Conservation (phyloP, 2,329 filamentous ascomycete genomes). For the Ophiognomonia clavigignenti-juglandacearum region DNA sequence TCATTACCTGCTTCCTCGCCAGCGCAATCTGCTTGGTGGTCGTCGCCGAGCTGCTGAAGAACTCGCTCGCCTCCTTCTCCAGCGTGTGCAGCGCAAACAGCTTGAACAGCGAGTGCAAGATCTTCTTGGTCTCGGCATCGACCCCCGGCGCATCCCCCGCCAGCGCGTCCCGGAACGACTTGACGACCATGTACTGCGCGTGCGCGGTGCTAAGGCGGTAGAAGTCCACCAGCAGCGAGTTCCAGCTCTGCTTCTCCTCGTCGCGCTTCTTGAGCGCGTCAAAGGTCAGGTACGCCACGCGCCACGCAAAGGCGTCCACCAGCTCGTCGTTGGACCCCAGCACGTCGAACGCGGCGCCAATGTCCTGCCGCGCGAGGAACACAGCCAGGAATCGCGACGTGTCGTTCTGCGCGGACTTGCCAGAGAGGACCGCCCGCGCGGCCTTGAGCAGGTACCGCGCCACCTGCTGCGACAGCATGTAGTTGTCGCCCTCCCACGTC, state of each 20-base stretch:
- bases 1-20: conserved; percentile 62
- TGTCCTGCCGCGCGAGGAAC: conserved; percentile 62
- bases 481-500: conserved; percentile 77
- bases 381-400: conserved; percentile 61
- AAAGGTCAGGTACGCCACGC: conserved; percentile 68
- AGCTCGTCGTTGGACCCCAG: conserved; percentile 66
- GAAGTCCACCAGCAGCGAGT: conserved; percentile 72
- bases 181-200: conserved; percentile 72
- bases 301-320: conserved; percentile 71
- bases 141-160: conserved; percentile 46
- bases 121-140: conserved; percentile 48
- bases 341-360: conserved; percentile 70
- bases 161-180: conserved; percentile 57
- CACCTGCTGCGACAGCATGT: conserved; percentile 78
- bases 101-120: conserved; percentile 74
- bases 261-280: conserved; percentile 71
- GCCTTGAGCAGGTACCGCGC: conserved; percentile 73
- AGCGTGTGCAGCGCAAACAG: conserved; percentile 65
- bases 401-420: conserved; percentile 57
- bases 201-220: conserved; percentile 71
- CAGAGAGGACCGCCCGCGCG: conserved; percentile 63
- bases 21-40: conserved; percentile 70
- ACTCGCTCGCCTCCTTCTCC: conserved; percentile 65
- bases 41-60: conserved; percentile 65
- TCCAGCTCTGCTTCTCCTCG: conserved; percentile 72